phyloP scores from a whole-genome alignment of 225 moss, liverwort and hornwort species.

The Sphagnum contortum region DNA sequence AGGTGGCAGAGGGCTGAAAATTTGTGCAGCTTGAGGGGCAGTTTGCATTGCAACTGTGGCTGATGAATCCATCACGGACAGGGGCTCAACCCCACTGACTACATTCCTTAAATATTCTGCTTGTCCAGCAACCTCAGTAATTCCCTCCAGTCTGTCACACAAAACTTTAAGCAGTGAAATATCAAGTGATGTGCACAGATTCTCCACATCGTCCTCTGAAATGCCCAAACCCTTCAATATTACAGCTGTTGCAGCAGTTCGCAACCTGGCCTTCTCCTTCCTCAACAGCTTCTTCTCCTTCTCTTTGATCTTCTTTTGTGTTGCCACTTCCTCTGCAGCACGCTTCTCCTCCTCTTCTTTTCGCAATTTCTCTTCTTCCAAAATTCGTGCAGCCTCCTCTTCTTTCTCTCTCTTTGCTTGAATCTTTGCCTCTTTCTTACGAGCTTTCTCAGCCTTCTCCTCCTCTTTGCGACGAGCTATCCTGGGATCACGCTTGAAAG shows the following conservation, averaged over 20 bases:
- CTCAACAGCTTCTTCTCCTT: slow-evolving; percentile 86
- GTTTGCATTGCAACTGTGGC: too few relatives aligned
- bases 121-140: slow-evolving; percentile 24
- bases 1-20: slow-evolving; percentile 8
- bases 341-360: slow-evolving; percentile 68
- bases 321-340: slow-evolving; percentile 59
- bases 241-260: slow-evolving; percentile 47
- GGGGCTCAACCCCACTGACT: slow-evolving; percentile 35
- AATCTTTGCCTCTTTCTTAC: slow-evolving; percentile 73
- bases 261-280: slow-evolving; percentile 81
- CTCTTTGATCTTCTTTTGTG: slow-evolving; percentile 74
- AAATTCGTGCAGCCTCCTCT: slow-evolving; percentile 46
- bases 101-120: slow-evolving; percentile 38
- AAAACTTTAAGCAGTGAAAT: slow-evolving; percentile 54
- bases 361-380: slow-evolving; percentile 64
- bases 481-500: slow-evolving; percentile 83
- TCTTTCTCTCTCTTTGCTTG: slow-evolving; percentile 84
- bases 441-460: slow-evolving; percentile 69
- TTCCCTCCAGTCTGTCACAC: slow-evolving; percentile 64
- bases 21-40: slow-evolving; percentile 13
- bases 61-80: slow-evolving; percentile 30
- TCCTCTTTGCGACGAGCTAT: slow-evolving; percentile 79
- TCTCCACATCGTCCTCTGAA: slow-evolving; percentile 61
- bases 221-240: slow-evolving; percentile 34
- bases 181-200: slow-evolving; percentile 58